Conservation (phyloP, 2,329 filamentous ascomycete species). For the Leptodontidium sp. region DNA sequence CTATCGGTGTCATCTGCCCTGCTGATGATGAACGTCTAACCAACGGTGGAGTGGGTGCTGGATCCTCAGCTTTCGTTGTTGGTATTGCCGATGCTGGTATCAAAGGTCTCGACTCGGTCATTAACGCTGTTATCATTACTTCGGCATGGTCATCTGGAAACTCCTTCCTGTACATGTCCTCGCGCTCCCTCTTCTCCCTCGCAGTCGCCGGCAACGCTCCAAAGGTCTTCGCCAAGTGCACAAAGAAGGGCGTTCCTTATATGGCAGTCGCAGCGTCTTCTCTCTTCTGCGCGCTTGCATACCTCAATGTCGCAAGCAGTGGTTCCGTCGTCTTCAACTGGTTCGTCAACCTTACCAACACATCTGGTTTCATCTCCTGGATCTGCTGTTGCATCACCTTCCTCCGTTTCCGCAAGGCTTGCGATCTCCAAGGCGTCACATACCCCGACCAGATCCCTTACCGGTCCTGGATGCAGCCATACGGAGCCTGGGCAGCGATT, state of each 20-base stretch:
- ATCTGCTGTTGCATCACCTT: constrained; percentile 62
- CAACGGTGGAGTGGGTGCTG: constrained; percentile 54
- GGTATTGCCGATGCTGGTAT: constrained; percentile 59
- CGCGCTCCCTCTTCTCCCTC: constrained; percentile 60
- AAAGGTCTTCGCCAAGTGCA: constrained; percentile 57
- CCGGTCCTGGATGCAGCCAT: constrained; percentile 62
- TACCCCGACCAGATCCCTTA: constrained; percentile 56
- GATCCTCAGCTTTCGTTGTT: constrained; percentile 59
- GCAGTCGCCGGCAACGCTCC: constrained; percentile 62
- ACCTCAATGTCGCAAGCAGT: constrained; percentile 55
- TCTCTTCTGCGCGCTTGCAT: constrained; percentile 56
- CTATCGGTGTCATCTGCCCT: constrained; percentile 68
- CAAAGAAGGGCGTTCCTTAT: constrained; percentile 59
- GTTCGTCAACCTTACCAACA: constrained; percentile 63
- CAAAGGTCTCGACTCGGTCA: constrained; percentile 57
- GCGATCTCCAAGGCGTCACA: constrained; percentile 52
- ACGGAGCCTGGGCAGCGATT: constrained; percentile 62
- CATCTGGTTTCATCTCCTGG: constrained; percentile 60
- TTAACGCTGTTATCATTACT: constrained; percentile 64
- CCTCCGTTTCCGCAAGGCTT: constrained; percentile 64
- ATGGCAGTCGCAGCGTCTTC: constrained; percentile 54
- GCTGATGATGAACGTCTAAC: constrained; percentile 60
- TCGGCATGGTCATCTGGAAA: constrained; percentile 64
- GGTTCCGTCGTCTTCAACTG: constrained; percentile 60
- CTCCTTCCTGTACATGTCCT: constrained; percentile 60